These are phyloP conservation scores for Golubevia sp. DNA, from an alignment of 1,284 basidiomycete genomes.

Conservation along the genomic window DNA sequence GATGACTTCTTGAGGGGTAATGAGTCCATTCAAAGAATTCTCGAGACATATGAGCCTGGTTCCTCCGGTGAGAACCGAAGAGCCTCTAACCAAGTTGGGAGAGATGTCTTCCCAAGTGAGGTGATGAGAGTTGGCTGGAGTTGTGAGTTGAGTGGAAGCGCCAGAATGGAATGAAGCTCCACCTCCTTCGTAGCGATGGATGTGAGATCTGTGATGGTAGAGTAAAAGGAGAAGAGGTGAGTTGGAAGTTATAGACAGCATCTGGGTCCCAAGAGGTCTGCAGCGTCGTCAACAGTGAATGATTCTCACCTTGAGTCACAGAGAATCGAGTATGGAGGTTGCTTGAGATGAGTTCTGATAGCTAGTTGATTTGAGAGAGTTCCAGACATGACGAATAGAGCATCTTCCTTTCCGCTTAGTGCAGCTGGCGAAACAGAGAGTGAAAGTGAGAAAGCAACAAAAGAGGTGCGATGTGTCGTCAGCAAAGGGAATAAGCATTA, in stretches of 20 bases:
- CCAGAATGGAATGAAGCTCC: constrained; percentile 52
- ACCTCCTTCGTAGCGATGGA: constrained; percentile 52
- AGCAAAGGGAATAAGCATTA: no score
- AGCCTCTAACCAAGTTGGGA: constrained; percentile 20
- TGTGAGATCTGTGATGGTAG: no score
- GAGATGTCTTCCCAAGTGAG: constrained; percentile 42
- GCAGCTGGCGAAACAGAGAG: constrained; percentile 14
- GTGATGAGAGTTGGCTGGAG: constrained; percentile 41
- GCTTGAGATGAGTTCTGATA: constrained; percentile 38
- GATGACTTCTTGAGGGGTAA: constrained; percentile 58
- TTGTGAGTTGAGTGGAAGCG: constrained; percentile 29
- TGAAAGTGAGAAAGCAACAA: not conserved
- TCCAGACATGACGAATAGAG: constrained; percentile 47
- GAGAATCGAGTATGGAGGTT: constrained; percentile 42
- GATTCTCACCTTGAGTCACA: constrained; percentile 50
- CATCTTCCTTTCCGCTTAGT: constrained; percentile 54
- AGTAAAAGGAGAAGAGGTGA: no score
- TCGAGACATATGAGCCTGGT: constrained; percentile 52
- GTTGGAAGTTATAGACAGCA: no score
- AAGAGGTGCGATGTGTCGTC: not conserved
- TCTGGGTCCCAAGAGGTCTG: no score
- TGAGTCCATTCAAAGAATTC: constrained; percentile 52
- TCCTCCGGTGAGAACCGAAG: constrained; percentile 21
- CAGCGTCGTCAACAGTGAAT: no score
- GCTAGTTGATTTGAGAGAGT: constrained; percentile 60